phyloP scores from a whole-genome alignment of 1,284 basidiomycete genomes.

The Naganishia sp. region DNA sequence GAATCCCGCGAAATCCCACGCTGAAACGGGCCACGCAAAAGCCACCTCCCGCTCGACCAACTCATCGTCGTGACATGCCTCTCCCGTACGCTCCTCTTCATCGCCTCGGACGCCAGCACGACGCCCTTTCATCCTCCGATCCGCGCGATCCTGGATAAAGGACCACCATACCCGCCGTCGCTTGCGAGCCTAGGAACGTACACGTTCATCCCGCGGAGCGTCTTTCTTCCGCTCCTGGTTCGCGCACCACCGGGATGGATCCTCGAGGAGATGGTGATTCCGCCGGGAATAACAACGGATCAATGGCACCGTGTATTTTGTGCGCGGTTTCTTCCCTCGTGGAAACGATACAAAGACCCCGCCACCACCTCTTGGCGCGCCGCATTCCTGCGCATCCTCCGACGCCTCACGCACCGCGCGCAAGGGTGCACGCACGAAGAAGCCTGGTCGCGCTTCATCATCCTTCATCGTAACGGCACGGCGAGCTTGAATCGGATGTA shows the following conservation, averaged over 20 bases:
- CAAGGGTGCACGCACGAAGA: constrained; percentile 50
- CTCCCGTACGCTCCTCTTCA: constrained; percentile 38
- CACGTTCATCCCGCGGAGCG: constrained; percentile 36
- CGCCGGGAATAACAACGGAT: constrained; percentile 38
- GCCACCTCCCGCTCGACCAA: constrained; percentile 41
- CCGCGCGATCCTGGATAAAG: constrained; percentile 33
- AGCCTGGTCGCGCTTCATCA: constrained; percentile 50
- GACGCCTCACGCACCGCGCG: constrained; percentile 44
- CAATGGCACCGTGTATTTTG: constrained; percentile 48
- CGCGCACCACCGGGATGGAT: constrained; percentile 47
- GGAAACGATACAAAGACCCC: constrained; percentile 44
- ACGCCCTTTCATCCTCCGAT: constrained; percentile 44
- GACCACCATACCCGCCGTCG: constrained; percentile 43
- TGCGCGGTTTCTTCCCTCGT: constrained; percentile 46
- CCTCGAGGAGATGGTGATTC: constrained; percentile 44
- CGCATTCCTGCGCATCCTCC: constrained; percentile 43
- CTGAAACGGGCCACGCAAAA: no score
- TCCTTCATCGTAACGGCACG: constrained; percentile 48
- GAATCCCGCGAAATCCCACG: background rate
- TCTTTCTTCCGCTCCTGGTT: constrained; percentile 45
- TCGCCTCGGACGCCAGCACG: constrained; percentile 39
- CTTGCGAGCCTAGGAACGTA: constrained; percentile 44
- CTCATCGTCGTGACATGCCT: constrained; percentile 44
- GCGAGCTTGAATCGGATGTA: constrained; percentile 49
- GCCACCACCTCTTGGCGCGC: constrained; percentile 43